These are phyloP conservation scores for Solanum hybrid DNA, from an alignment of 305 asterid genomes.

Conservation along the genomic window DNA sequence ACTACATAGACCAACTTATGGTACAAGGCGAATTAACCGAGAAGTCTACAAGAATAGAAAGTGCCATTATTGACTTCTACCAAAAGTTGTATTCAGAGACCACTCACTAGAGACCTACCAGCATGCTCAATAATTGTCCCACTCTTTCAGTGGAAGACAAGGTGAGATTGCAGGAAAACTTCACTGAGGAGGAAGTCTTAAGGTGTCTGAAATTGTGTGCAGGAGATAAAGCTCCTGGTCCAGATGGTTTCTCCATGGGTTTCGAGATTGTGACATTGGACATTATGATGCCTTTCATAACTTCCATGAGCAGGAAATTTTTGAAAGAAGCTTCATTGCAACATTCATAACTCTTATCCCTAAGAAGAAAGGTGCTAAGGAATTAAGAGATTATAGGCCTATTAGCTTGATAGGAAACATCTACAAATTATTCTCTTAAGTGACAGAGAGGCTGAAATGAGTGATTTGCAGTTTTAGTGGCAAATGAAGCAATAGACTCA, in stretches of 20 bases:
- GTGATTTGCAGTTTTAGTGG: not conserved
- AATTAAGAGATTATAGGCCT: not conserved
- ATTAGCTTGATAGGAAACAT: not conserved
- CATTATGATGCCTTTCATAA: not conserved
- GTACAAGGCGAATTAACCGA: not conserved
- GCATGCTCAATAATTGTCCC: not conserved
- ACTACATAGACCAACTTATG: not conserved
- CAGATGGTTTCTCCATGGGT: not conserved
- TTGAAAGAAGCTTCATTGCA: not conserved
- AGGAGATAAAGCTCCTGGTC: not conserved
- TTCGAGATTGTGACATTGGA: not conserved
- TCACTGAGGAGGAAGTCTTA: not conserved
- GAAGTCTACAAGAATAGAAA: not conserved
- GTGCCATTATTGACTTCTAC: not conserved
- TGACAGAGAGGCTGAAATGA: not conserved
- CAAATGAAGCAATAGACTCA: not conserved
- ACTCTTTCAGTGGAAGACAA: not conserved
- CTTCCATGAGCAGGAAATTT: not conserved
- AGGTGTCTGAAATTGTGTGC: not conserved
- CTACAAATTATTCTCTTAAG: not conserved
- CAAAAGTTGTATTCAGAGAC: not conserved
- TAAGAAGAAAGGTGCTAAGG: not conserved
- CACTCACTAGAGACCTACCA: not conserved
- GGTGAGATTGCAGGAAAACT: not conserved
- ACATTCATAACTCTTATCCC: not conserved